Percentiles rank a stretch among this genome's conserved stretches.
Conservation (phyloP, 2,329 filamentous ascomycete genomes). For the Ceratocystis papillata region DNA sequence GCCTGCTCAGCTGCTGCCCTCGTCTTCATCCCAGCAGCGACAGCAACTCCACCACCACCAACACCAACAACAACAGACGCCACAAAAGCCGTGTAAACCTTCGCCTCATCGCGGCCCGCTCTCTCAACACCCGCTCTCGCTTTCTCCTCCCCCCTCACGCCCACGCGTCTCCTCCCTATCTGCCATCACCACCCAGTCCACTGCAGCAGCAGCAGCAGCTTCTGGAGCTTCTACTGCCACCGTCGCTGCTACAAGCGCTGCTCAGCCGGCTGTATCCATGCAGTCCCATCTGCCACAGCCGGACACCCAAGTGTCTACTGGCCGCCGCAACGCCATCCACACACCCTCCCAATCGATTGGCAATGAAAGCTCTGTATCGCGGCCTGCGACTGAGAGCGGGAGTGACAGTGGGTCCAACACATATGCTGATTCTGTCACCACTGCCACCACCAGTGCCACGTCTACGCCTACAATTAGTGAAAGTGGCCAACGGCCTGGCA, state of each 20-base stretch:
- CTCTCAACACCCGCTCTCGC: constrained; percentile 12
- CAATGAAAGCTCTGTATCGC: constrained; percentile 15
- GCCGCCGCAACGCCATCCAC: constrained; percentile 19
- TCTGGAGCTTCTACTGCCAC: constrained; percentile 5
- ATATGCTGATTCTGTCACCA: constrained; percentile 19
- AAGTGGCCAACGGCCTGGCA: constrained; percentile 15
- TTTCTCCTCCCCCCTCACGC: constrained; percentile 7
- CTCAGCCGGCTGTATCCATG: background rate
- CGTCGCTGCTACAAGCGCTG: background rate
- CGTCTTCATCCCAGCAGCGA: constrained; percentile 15
- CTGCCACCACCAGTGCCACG: constrained; percentile 14
- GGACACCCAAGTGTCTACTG: constrained; percentile 16
- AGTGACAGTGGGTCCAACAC: constrained; percentile 17
- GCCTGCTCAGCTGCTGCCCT: background rate
- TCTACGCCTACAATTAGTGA: background rate
- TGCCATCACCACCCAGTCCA: constrained; percentile 15
- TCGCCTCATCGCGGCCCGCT: background rate
- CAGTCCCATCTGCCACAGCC: constrained; percentile 14
- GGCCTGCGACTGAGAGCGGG: constrained; percentile 16
- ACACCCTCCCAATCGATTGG: constrained; percentile 15
- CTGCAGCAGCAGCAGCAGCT: constrained; percentile 8
- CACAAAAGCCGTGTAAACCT: background rate
- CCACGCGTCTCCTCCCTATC: constrained; percentile 11
- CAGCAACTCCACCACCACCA: constrained; percentile 9
- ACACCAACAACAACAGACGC: constrained; percentile 10